Conservation (phyloP, 345 rosid genomes). For the Euphorbia pulcherrima region DNA sequence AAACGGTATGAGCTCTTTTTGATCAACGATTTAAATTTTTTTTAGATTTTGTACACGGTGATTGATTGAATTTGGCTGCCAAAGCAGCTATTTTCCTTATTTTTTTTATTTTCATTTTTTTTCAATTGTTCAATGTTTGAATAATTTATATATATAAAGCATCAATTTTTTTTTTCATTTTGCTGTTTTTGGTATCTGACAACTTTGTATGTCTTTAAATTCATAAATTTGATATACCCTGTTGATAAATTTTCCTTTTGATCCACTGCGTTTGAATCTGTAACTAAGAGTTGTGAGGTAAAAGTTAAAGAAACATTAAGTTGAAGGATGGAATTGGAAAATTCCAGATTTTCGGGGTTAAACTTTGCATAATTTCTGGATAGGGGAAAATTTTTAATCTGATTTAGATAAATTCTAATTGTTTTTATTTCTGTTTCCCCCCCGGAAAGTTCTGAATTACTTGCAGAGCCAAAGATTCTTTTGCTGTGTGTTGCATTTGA, state of each 20-base stretch:
- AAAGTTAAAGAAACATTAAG: not conserved
- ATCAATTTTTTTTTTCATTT: not conserved
- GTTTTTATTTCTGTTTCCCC: not conserved
- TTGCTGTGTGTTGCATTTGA: not conserved
- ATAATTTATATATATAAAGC: constrained; percentile 15
- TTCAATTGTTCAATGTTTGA: constrained; percentile 19
- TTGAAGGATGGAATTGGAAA: not conserved
- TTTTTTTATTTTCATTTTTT: not conserved
- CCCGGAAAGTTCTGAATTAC: not conserved
- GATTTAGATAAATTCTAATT: too few species aligned
- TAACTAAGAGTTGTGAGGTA: not conserved
- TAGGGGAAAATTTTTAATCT: not conserved
- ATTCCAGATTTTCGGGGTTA: not conserved
- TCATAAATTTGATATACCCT: not conserved
- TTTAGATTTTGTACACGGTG: constrained; percentile 24
- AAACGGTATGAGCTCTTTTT: constrained; percentile 36
- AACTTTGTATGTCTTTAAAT: not conserved
- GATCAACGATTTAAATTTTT: constrained; percentile 10
- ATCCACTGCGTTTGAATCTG: not conserved
- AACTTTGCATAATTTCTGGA: not conserved
- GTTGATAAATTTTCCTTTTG: too few species aligned
- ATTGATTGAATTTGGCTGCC: constrained; percentile 42
- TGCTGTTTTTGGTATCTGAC: not conserved
- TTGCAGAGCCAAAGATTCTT: not conserved
- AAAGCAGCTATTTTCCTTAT: constrained; percentile 23